Evolutionary conservation across 805 yeast genomes (phyloP), one percentile per base, ranked within the genome.

Genomic region (Zygotorulaspora chibaensis): DNA sequence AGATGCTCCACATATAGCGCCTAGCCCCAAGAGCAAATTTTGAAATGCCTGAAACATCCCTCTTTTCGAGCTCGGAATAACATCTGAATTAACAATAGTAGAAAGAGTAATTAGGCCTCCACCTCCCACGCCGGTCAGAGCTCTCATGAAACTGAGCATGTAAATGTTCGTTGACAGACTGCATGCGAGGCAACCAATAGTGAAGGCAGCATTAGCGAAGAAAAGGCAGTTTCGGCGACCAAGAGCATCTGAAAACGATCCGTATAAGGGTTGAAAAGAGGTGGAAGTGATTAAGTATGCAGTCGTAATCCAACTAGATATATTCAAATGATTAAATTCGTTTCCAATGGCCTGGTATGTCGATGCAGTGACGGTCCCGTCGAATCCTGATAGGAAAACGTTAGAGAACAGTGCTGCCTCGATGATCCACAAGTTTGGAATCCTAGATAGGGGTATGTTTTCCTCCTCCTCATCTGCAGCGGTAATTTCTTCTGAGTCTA

Each of bases 291-390:
- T 61, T 30, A 71, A 48, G 44, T 71, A 71, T 1, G 72, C 66
- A 3, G 74, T 66, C 2, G 75, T 69, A 31, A 71, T 68, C 74
- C 74, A 70, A 3, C 70, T 62, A 12, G 71, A 71, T 11, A 67
- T 44, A 34, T 62, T 50, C 13, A 65, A 65, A 8, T 69, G 67
- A 15, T 63, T 54, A 39, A 68, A 67, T 42, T 69, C 68, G 36
- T 70, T 67, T 2, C 78, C 78, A 27, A 75, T 73, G 28, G 70
- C 62, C 15, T 77, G 68, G 46, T 73, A 74, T 1, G 74, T 73
- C 4, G 77, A 71, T 2, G 78, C 77, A 9, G 76, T 72, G 33
- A 75, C 68, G 3, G 78, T 74, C 2, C 73, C 68, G 50, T 75
- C 79, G 51, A 75, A 72, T 2, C 76, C 76, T 9, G 74, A 63